Evolutionary conservation across 176 grass and related monocot genomes (phyloP).

Genomic region (Tillandsia leiboldiana): DNA sequence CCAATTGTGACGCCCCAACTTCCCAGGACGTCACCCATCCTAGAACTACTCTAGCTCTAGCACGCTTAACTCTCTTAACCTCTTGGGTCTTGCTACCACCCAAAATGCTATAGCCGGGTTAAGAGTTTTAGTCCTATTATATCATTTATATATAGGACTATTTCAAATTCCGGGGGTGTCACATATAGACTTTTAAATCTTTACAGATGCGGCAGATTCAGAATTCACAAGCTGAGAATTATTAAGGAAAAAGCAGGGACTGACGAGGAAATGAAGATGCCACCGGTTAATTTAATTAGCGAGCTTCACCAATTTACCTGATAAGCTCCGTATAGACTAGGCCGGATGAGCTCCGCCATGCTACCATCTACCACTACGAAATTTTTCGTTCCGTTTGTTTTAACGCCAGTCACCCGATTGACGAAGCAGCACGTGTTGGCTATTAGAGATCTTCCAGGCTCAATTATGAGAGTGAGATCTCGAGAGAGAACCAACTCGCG

Average conservation of each 20-base stretch:
- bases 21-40: too few relatives aligned
- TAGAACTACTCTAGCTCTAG: too few relatives aligned
- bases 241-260: not conserved
- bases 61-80: too few relatives aligned
- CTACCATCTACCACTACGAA: conserved; percentile 93
- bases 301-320: conserved; percentile 34
- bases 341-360: conserved; percentile 99
- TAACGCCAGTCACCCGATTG: conserved; percentile 84
- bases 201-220: not conserved
- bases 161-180: too few relatives aligned
- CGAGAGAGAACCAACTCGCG: conserved; percentile 79
- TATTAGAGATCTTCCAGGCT: conserved; percentile 92
- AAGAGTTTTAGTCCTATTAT: too few relatives aligned
- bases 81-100: too few relatives aligned
- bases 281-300: not conserved
- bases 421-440: conserved; percentile 92
- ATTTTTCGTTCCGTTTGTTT: conserved; percentile 93
- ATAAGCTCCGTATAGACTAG: conserved; percentile 95
- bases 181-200: not conserved
- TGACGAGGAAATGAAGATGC: not conserved
- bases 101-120: too few relatives aligned
- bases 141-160: too few relatives aligned
- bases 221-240: not conserved
- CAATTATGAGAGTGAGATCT: conserved; percentile 87
- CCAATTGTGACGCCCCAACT: too few relatives aligned